Percentiles rank a stretch among this genome's conserved stretches.
phyloP scores from a whole-genome alignment of 73 alveolate genomes.

The Paramecium caudatum region DNA sequence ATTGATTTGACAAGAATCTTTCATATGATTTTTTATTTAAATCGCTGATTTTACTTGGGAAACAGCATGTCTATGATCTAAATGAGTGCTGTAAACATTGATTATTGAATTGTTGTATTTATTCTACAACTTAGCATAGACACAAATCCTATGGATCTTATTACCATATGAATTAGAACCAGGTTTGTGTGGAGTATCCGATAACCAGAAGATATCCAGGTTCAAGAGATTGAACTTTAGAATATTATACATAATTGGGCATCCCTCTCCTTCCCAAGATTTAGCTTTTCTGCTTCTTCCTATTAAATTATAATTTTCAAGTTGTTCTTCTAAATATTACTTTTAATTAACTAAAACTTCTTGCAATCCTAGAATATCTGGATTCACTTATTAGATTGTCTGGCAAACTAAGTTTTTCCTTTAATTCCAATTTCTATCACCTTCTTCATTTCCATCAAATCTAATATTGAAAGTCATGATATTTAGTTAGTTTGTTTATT shows the following conservation, averaged over 20 bases:
- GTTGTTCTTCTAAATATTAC: background rate
- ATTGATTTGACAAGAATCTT: background rate
- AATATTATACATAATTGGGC: constrained; percentile 13
- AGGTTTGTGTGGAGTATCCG: background rate
- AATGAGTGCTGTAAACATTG: constrained; percentile 8
- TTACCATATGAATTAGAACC: background rate
- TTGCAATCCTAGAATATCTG: constrained; percentile 10
- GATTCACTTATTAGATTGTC: background rate
- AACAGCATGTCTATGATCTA: background rate
- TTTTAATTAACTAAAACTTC: too few relatives aligned
- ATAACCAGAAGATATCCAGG: background rate
- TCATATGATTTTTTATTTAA: background rate
- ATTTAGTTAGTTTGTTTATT: background rate
- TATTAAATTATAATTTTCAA: background rate
- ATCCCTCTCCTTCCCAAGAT: constrained; percentile 16
- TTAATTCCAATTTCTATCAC: background rate
- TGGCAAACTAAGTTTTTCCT: background rate
- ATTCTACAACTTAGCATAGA: background rate
- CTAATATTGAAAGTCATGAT: constrained; percentile 12
- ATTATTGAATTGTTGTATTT: background rate
- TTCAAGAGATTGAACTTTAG: background rate
- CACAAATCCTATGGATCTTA: background rate
- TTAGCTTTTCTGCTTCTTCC: background rate
- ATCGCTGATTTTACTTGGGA: background rate
- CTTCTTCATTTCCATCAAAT: background rate